Evolutionary conservation across 1,139 yeast species (phyloP), one percentile per base, ranked within the genome.

Genomic region (Candida sp.): DNA sequence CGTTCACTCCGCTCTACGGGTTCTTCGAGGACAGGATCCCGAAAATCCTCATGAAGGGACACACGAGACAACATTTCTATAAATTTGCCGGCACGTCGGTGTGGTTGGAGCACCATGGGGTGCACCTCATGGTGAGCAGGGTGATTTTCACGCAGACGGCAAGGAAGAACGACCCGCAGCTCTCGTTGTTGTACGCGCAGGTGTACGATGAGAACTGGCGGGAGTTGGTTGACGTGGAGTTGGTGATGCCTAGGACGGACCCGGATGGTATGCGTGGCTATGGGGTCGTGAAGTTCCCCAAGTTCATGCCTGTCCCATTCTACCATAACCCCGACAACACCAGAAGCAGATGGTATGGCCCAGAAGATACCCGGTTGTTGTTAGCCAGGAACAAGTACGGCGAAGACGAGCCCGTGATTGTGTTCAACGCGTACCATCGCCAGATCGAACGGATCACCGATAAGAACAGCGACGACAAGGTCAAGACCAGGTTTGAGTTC

Each of bases 281-380:
- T n/a, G 12, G 45, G 9, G 52, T 42, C 4, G 50, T 57, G 34
- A 51, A 55, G 25, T 70, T 64, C 50, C 75, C 75, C 3, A 49
- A 53, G 11, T 66, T 69, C 44, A 51, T 69, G 30, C 69, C 72
- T 1, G 62, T 70, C 4, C 73, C 75, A 8, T 68, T 67, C 47
- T 57, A 54, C 44, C 55, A 47, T n/a, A 51, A 54, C 7, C 54
- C 61, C 32, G 59, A 59, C 26, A 67, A 57, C 49, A 41, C 42
- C 9, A 48, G 39, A 28, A 33, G 37, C 30, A 42, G 54, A 55
- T 68, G 54, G 58, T 72, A 67, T 50, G 84, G 84, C 0, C 79
- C 84, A 2, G 84, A 80, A 60, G 83, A 80, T 59, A 80, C 84
- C 2, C 67, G 81, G 44, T 63, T 78, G n/a, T 58, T 78, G 25